Base-by-base conservation (phyloP, 2,329 filamentous ascomycete species). In the Pseudogymnoascus destructans region DNA sequence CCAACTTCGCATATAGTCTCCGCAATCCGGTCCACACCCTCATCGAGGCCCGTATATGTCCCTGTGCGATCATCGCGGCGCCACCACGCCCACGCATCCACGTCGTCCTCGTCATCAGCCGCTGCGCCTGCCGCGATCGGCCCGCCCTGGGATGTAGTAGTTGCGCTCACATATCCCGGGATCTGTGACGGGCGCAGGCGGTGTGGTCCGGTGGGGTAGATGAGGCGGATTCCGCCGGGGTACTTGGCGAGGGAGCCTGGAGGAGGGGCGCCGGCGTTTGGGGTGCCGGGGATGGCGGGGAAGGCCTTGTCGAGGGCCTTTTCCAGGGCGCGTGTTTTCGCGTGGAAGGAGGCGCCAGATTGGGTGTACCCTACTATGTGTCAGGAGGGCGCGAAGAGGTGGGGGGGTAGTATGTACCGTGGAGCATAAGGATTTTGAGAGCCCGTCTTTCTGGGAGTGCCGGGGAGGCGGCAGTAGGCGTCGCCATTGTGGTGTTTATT, bases 61-160 rank as follows among this genome's bases (percentile, higher is more conserved):
- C 75, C 77, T 0, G 78, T 77, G 9, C 81, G 78, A 38, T 85
- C 83, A 64, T 89, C 78, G 32, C 78, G 81, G 57, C 79, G 80
- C 78, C 89, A 96, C 92, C 92, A 97, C 10, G 81, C 87, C 78
- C 84, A 95, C 3, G 82, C 79, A 66, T 93, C 87, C 17, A 78
- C 73, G 49, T 76, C 71, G 19, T 80, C 75, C 40, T 79, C 75
- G 3, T 75, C 72, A 3, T 72, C 71, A 2, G 73, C 73, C 0
- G 67, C 68, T 19, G 60, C 67, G 9, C 72, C 73, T 1, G 69
- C 70, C 2, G 73, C 71, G 42, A 74, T 66, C n/a, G n/a, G 42
- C n/a, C 42, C 42, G 23, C 42, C 42, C 13, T 52, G 42, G 2
- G 42, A 52, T 27, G 42, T 52, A 7, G 59, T 40, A 1, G 46